These are phyloP conservation scores for Fragaria ananassa DNA, from an alignment of 306 rosid genomes.

Conservation along the genomic window DNA sequence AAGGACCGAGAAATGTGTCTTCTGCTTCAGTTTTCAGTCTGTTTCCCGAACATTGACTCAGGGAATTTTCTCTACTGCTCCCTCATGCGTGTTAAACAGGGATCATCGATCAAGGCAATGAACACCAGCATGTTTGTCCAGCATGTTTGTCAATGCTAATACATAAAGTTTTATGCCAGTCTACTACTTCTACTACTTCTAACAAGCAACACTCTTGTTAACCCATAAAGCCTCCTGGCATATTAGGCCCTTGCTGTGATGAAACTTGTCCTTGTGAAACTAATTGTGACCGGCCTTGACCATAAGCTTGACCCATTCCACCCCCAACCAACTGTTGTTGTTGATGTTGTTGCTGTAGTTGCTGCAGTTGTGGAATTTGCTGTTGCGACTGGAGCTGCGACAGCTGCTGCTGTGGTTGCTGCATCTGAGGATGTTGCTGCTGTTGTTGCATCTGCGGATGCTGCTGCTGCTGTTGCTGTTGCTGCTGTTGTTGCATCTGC, in stretches of 20 bases:
- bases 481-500: constrained; percentile 43
- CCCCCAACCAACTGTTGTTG: constrained; percentile 72
- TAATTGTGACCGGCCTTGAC: constrained; percentile 81
- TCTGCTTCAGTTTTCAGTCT: neutral
- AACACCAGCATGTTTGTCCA: neutral
- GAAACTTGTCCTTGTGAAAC: constrained; percentile 79
- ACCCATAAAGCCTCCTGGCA: constrained; percentile 76
- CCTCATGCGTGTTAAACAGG: neutral
- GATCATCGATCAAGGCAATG: neutral
- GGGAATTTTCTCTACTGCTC: neutral
- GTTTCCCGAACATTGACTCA: neutral
- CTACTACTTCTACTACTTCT: neutral
- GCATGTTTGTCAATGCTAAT: neutral
- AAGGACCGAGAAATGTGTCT: neutral
- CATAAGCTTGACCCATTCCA: constrained; percentile 73
- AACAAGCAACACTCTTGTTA: constrained; percentile 21
- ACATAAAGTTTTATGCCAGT: constrained; percentile 1
- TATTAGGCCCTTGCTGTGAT: constrained; percentile 74
- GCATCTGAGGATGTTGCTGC: constrained; percentile 53
- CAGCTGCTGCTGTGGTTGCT: constrained; percentile 31
- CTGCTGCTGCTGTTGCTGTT: constrained; percentile 36
- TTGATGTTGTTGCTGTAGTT: constrained; percentile 59
- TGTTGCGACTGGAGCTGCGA: constrained; percentile 44
- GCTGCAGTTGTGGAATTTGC: constrained; percentile 59
- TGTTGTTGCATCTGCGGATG: constrained; percentile 40